Conservation (phyloP, 345 rosid species). For the Lepidium didymum region DNA sequence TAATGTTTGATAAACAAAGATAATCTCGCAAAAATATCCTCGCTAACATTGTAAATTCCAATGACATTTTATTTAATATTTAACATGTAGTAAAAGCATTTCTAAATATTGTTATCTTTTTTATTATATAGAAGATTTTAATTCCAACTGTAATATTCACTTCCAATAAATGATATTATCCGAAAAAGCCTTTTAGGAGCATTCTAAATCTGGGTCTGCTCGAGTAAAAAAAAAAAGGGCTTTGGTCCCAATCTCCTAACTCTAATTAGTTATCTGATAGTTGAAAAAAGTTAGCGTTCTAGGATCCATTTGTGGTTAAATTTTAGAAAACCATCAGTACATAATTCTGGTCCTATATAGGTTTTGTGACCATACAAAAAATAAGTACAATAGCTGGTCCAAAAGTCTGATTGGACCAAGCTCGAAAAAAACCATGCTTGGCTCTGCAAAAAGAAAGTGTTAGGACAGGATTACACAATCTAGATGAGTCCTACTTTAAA, state of each 20-base stretch:
- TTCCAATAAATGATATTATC: too few species aligned
- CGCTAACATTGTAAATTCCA: too few species aligned
- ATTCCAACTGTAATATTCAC: too few species aligned
- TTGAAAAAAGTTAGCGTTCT: neutral
- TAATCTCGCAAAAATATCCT: too few species aligned
- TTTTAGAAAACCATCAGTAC: neutral
- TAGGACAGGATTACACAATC: neutral
- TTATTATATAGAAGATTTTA: too few species aligned
- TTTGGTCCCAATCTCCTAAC: neutral
- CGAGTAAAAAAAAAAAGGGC: too few species aligned
- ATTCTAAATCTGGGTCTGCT: neutral
- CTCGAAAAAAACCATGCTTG: too few species aligned
- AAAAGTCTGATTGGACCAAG: too few species aligned
- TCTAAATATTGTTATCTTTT: too few species aligned
- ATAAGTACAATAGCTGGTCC: neutral
- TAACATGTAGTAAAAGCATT: too few species aligned
- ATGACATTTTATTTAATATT: too few species aligned
- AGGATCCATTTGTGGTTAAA: neutral
- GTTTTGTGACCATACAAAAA: neutral
- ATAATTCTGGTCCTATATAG: neutral
- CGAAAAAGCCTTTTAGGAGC: neutral
- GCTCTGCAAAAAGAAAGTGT: slow-evolving; percentile 1
- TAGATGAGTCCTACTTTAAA: neutral
- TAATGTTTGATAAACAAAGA: too few species aligned
- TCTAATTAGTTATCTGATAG: neutral